Evolutionary conservation across 768 basidiomycete genomes (phyloP), one percentile per base, ranked within the genome.

Genomic region (Pluteus cervinus): DNA sequence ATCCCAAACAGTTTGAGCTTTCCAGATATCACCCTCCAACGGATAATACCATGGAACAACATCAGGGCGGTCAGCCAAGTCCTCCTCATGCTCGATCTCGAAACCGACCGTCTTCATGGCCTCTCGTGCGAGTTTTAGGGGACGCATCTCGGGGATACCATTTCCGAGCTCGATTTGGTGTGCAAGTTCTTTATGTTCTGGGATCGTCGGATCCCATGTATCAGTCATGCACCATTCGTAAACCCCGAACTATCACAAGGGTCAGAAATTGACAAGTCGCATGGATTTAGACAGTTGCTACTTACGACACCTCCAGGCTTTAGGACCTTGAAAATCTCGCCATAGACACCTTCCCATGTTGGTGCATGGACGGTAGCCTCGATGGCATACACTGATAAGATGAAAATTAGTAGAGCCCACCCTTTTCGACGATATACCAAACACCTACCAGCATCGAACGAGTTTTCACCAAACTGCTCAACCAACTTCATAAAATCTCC

Each of bases 151-250:
- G 14, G 96, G 90, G 52, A 99, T 97, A 39, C 96, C 96, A 54
- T 94, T 91, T 15, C 96, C 94, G 40, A 96, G 68, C 58, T 97
- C 93, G 44, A 97, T 84, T 43, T 75, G 76, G 65, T 97, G 92
- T 9, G 89, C 88, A 41, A 98, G 79, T 30, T 74, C 74, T 65
- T 92, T 93, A 74, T 98, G 94, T 37, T 73, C 62, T 12, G 91
- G 86, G 55, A 71, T 85, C 31, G 84, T 74, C 25, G 86, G 75
- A 61, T 97, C 86, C 88, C 93, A 93, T 3, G 62, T 57, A 59
- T 97, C 92, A 14, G 96, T 97, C 96, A 99, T 97, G 62, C 81
- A 83, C 94, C 94, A 99, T 58, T 98, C 96, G 62, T 98, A 99
- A 24, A 98, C 86, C 54, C 93, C 94, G 60, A 96, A 96, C 86